Conservation (phyloP, 129 eudicot genomes). For the Artemisia annua region DNA sequence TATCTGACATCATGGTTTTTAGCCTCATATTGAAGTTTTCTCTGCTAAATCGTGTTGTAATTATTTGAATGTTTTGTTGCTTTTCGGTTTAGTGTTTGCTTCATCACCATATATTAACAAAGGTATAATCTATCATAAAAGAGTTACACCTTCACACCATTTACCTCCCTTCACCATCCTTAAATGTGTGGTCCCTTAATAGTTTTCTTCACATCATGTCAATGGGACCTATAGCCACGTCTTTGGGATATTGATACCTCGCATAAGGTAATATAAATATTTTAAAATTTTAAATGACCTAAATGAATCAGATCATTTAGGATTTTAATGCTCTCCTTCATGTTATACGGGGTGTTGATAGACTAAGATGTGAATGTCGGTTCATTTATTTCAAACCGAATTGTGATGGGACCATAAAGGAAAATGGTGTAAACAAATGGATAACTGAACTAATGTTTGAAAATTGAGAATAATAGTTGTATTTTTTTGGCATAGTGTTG, state of each 20-base stretch:
- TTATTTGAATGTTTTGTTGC: background rate
- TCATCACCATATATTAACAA: background rate
- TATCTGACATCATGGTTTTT: no score
- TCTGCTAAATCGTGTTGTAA: no score
- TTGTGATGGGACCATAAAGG: background rate
- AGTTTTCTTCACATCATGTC: background rate
- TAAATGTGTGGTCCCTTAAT: background rate
- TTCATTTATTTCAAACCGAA: background rate
- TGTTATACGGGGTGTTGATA: background rate
- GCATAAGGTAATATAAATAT: background rate
- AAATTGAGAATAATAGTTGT: background rate
- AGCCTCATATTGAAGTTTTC: no score
- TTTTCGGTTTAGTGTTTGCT: background rate
- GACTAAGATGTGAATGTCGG: background rate
- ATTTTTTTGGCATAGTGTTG: conserved; percentile 56
- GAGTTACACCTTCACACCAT: background rate
- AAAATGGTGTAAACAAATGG: background rate
- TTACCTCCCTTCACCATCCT: background rate
- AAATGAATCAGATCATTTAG: background rate
- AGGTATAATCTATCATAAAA: background rate
- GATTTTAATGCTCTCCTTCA: background rate
- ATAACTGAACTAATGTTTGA: background rate
- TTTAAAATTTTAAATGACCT: background rate
- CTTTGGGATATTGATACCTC: background rate
- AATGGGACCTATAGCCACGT: background rate